These are phyloP conservation scores for Angomonas deanei DNA, from an alignment of 208 protist genomes.

Conservation along the genomic window DNA sequence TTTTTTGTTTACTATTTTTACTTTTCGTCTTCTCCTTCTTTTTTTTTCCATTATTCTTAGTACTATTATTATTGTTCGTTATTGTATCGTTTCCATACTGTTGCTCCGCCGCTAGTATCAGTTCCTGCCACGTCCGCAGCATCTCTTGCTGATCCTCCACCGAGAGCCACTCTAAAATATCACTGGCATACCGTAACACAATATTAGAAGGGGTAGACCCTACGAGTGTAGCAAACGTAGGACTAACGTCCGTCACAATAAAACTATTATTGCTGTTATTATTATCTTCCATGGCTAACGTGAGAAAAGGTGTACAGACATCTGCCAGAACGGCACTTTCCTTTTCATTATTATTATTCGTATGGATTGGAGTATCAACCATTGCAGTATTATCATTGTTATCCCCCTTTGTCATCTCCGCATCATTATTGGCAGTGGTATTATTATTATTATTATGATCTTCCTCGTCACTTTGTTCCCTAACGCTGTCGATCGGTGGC, in stretches of 20 bases:
- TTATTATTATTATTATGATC: no score
- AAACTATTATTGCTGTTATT: slow-evolving; percentile 16
- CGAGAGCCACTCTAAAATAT: slow-evolving; percentile 39
- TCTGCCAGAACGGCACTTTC: slow-evolving; percentile 14
- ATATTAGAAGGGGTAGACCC: slow-evolving; percentile 29
- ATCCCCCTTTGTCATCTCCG: neutral
- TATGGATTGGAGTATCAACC: neutral
- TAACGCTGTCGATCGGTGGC: no score
- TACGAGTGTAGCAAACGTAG: slow-evolving; percentile 34
- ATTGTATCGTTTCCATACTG: no score
- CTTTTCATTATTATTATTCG: neutral
- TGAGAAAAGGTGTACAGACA: slow-evolving; percentile 30
- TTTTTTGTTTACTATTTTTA: no score
- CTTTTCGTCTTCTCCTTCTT: no score
- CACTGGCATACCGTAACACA: slow-evolving; percentile 21
- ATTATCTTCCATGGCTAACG: slow-evolving; percentile 4
- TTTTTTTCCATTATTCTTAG: no score
- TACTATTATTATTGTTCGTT: no score
- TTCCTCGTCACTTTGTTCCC: no score
- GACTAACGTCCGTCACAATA: slow-evolving; percentile 45
- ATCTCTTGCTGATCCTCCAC: slow-evolving; percentile 16
- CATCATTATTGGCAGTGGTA: no score
- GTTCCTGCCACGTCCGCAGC: neutral
- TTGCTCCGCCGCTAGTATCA: no score
- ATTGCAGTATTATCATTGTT: neutral